Evolutionary conservation across 129 eudicot species (phyloP).

Genomic region (Flaveria robusta): DNA sequence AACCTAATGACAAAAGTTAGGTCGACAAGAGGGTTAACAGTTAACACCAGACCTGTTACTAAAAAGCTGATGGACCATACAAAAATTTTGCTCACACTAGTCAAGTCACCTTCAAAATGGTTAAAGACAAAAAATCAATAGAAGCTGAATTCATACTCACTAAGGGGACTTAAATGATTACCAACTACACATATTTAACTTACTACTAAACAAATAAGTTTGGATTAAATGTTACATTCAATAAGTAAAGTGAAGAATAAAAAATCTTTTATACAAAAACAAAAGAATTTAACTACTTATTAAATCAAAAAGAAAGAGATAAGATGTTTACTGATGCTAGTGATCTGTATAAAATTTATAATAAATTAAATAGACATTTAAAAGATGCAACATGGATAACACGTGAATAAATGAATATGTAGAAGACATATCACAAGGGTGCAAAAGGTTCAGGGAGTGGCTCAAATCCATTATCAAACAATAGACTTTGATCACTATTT

Average conservation of each 20-base stretch:
- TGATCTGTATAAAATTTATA: neutral
- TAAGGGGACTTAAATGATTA: too few relatives aligned
- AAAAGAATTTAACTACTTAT: neutral
- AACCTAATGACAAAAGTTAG: too few relatives aligned
- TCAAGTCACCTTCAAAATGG: too few relatives aligned
- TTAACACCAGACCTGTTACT: too few relatives aligned
- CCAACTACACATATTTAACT: too few relatives aligned
- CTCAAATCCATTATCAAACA: constrained; percentile 87
- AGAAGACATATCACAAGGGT: constrained; percentile 45
- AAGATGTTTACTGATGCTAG: neutral
- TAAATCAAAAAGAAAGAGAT: too few relatives aligned
- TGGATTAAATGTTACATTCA: neutral
- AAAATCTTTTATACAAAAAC: neutral
- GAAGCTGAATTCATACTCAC: too few relatives aligned
- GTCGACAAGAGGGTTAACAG: too few relatives aligned
- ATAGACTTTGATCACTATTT: constrained; percentile 64
- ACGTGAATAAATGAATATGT: neutral
- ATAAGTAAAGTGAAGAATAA: neutral
- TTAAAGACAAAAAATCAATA: too few relatives aligned
- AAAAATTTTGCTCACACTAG: too few relatives aligned
- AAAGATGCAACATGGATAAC: constrained; percentile 1
- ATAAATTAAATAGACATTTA: neutral
- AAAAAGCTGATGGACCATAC: too few relatives aligned
- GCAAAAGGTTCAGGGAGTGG: constrained; percentile 87
- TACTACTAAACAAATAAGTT: neutral